Percentiles rank a stretch among this genome's conserved stretches.
These are phyloP conservation scores for Cordyceps farinosa DNA, from an alignment of 2,329 filamentous ascomycete genomes.

Conservation along the genomic window DNA sequence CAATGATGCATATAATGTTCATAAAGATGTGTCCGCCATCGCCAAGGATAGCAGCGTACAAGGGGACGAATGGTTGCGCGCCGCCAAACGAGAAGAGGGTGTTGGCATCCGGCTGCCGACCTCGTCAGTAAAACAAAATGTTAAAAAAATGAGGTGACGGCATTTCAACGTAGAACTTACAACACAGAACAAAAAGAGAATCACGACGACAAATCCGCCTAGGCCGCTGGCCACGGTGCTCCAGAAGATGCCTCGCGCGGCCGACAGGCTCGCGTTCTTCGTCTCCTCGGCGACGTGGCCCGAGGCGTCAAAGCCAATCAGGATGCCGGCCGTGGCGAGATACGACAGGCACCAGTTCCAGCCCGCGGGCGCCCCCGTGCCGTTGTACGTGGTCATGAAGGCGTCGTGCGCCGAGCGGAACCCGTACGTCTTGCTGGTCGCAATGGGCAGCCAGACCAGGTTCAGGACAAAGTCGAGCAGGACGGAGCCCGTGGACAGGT, in stretches of 20 bases:
- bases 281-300: slow-evolving; percentile 61
- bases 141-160: background rate
- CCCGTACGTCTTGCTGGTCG: slow-evolving; percentile 50
- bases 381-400: slow-evolving; percentile 59
- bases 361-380: slow-evolving; percentile 49
- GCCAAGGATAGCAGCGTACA: slow-evolving; percentile 55
- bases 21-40: slow-evolving; percentile 57
- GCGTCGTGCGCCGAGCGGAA: slow-evolving; percentile 57
- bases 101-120: slow-evolving; percentile 45
- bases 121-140: background rate
- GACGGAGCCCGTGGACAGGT: slow-evolving; percentile 47
- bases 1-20: slow-evolving; percentile 53
- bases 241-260: slow-evolving; percentile 58
- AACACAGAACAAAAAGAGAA: slow-evolving; percentile 57
- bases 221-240: slow-evolving; percentile 55
- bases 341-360: slow-evolving; percentile 64
- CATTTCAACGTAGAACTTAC: slow-evolving; percentile 29
- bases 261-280: slow-evolving; percentile 53
- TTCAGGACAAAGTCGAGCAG: slow-evolving; percentile 57
- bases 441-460: slow-evolving; percentile 59
- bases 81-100: slow-evolving; percentile 51
- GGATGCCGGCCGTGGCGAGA: slow-evolving; percentile 55
- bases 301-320: slow-evolving; percentile 60
- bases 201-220: slow-evolving; percentile 52
- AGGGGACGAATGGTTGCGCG: slow-evolving; percentile 55